Base-by-base conservation (phyloP, 2,329 filamentous ascomycete species). In the Nannizziopsis barbatae region DNA sequence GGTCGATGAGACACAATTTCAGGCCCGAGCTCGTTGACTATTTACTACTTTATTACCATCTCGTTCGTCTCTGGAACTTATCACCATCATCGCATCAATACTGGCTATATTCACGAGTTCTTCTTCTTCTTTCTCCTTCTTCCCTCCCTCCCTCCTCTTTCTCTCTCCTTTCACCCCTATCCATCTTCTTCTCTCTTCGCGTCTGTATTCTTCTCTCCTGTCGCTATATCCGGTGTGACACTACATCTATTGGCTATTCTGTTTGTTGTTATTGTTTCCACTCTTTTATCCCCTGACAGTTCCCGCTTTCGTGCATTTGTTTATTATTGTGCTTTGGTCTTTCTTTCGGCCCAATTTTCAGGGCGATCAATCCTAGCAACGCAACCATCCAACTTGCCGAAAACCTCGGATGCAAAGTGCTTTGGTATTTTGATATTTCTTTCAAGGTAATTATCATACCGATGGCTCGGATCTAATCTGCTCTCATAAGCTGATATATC, bases 91-190 rank as follows among this genome's bases (percentile, higher is more conserved):
- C 41, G 32, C 45, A 49, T 48, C 52, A 32, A 47, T 42, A 43
- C 44, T 50, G 50, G 48, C 43, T 54, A 36, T 47, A 33, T 52
- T 47, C 20, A 14, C 38, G 22, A 27, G 22, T 7, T 17, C 31
- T 45, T 31, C 32, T 37, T 32, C 33, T 12, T 41, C 33, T 27
- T 10, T 30, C 20, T 45, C 35, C 11, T 14, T n/a, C 37, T 40
- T 22, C 31, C 41, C 40, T 35, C 42, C 40, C 53, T 52, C 43
- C 45, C 39, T 48, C 50, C 45, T 42, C 50, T 27, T 47, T 45
- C 36, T 43, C 48, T 45, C 51, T 47, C 52, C 33, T 50, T 48
- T 49, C 51, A 45, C 51, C 47, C 49, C 52, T 49, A 42, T 49
- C 45, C 27, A 48, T 45, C 35, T 41, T 49, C 35, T 51, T 51